Conservation (phyloP, 2,329 filamentous ascomycete genomes). For the Apiospora sp. region DNA sequence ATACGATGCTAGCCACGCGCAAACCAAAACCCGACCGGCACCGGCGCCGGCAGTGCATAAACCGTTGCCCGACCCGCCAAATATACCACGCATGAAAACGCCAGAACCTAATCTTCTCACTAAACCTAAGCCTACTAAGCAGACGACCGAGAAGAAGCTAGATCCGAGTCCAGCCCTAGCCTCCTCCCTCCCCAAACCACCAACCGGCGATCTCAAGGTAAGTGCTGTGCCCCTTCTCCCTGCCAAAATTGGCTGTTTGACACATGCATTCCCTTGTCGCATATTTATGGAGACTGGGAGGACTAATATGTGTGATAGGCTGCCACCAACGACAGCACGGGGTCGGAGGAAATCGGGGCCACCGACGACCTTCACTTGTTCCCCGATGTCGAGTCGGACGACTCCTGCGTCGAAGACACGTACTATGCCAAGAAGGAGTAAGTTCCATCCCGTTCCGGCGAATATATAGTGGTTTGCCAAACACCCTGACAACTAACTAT, state of each 20-base stretch:
- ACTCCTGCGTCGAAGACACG: not conserved
- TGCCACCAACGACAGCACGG: not conserved
- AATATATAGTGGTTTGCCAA: not conserved
- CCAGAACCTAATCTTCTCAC: not conserved
- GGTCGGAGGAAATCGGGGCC: not conserved
- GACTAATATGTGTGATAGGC: not conserved
- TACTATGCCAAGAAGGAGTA: conserved; percentile 17
- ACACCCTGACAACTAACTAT: not conserved
- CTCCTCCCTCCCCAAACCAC: not conserved
- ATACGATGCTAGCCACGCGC: not conserved
- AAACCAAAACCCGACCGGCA: not conserved
- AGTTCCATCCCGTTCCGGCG: not conserved
- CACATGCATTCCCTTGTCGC: not conserved
- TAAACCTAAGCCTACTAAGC: not conserved
- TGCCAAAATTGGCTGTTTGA: not conserved
- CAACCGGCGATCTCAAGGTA: not conserved
- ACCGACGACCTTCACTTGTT: not conserved
- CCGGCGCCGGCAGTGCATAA: not conserved
- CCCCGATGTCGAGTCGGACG: not conserved
- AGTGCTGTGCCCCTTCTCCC: not conserved
- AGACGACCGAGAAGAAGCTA: not conserved
- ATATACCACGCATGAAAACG: not conserved
- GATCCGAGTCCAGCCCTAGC: not conserved
- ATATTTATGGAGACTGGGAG: not conserved
- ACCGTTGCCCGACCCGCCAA: not conserved